Evolutionary conservation across 495 filamentous ascomycete species (phyloP), one percentile per base, ranked within the genome.

Genomic region (Penicillium coprophilum): DNA sequence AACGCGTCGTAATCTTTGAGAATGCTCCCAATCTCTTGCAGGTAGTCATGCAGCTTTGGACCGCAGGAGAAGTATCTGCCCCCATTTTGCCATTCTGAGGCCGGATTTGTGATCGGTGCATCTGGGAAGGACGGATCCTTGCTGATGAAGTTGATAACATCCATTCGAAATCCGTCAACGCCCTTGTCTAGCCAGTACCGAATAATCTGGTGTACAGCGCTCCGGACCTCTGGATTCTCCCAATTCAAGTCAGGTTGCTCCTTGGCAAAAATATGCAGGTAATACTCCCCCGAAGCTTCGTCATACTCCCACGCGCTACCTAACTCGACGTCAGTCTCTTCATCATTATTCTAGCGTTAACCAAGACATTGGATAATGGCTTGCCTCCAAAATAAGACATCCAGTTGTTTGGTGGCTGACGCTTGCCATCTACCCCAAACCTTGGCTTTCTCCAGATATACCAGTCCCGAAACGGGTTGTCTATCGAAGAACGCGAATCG

Each of bases 241-340:
- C 86, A 89, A 68, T 90, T 89, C 13, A 89, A 75, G 59, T 90
- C 87, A 6, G 87, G 85, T 62, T 88, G 84, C 45, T 80, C 71
- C 12, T 74, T 66, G 1, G 82, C 74, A 55, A 87, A 89, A 8
- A 88, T 72, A 55, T 83, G 81, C 1, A 90, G 76, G 60, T 85
- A 89, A 54, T 84, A 89, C 65, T 89, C 80, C 5, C 80, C 73
- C 0, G 82, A 85, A 10, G 63, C 53, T 41, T 81, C 76, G 55
- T 87, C 85, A 48, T 77, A 88, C 32, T 76, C 76, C 87, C 87
- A 90, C 1, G 80, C 80, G 24, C 24, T 24, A 24, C 24, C 24
- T 24, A 24, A 5, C 5, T 24, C 24, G 24, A 24, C 5, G 24
- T 24, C 24, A 24, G 24, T 24, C 5, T 24, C 24, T 24, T 5